phyloP scores from a whole-genome alignment of 345 rosid species.

The Bretschneidera sinensis region DNA sequence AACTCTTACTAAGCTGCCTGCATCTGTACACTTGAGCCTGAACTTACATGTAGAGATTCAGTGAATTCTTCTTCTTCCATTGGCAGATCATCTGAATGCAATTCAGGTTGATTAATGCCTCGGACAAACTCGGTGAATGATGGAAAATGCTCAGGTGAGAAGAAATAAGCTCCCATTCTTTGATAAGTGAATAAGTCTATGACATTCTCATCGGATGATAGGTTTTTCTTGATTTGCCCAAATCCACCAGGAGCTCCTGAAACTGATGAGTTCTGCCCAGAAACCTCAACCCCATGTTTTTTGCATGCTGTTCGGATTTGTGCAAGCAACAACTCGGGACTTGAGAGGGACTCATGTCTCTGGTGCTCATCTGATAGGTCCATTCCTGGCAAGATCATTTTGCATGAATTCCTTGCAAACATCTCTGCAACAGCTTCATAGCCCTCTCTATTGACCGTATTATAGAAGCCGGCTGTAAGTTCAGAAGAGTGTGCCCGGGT shows the following conservation, averaged over 20 bases:
- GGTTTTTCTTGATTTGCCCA: slow-evolving; percentile 58
- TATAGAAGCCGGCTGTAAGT: slow-evolving; percentile 75
- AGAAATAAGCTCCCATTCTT: slow-evolving; percentile 95
- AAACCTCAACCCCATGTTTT: slow-evolving; percentile 52
- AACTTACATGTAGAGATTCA: slow-evolving; percentile 23
- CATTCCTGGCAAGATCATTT: slow-evolving; percentile 81
- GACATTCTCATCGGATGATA: slow-evolving; percentile 30
- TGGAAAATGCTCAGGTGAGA: slow-evolving; percentile 91
- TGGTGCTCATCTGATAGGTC: slow-evolving; percentile 64
- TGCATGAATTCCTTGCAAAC: slow-evolving; percentile 75
- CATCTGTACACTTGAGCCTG: slow-evolving; percentile 35
- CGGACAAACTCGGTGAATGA: slow-evolving; percentile 65
- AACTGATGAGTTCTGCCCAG: slow-evolving; percentile 64
- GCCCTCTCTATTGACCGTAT: slow-evolving; percentile 54
- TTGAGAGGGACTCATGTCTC: slow-evolving; percentile 41
- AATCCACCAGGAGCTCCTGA: slow-evolving; percentile 43
- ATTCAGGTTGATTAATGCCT: slow-evolving; percentile 43
- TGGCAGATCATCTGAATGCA: slow-evolving; percentile 50
- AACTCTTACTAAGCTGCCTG: slow-evolving; percentile 34
- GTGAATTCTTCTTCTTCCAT: slow-evolving; percentile 27
- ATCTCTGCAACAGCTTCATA: slow-evolving; percentile 53
- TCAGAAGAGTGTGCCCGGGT: slow-evolving; percentile 68
- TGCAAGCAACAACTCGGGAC: slow-evolving; percentile 58
- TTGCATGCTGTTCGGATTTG: slow-evolving; percentile 60
- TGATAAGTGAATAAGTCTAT: slow-evolving; percentile 67